These are phyloP conservation scores for Rachicladosporium sp. DNA, from an alignment of 2,329 filamentous ascomycete species.

Conservation along the genomic window DNA sequence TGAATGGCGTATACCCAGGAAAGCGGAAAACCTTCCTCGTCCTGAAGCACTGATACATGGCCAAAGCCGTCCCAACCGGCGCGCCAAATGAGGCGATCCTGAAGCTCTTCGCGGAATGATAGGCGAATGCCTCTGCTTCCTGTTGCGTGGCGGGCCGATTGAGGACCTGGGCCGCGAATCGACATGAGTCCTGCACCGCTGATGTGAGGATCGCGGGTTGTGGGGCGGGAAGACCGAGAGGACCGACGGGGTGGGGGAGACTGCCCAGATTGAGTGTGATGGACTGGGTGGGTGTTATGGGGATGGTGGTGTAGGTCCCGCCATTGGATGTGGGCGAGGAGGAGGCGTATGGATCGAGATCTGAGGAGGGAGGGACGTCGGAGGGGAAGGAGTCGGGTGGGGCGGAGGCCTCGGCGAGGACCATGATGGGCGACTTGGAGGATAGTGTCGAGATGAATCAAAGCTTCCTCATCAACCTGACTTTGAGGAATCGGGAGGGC, in stretches of 20 bases:
- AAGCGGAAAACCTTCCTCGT: conserved; percentile 27
- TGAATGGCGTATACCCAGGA: conserved; percentile 29
- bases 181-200: conserved; percentile 20
- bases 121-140: conserved; percentile 32
- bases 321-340: conserved; percentile 25
- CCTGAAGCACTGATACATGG: conserved; percentile 22
- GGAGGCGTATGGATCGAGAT: conserved; percentile 28
- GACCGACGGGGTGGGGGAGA: conserved; percentile 25
- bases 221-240: conserved; percentile 21
- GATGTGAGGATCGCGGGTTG: conserved; percentile 18
- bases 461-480: no score
- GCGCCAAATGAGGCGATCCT: conserved; percentile 28
- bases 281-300: conserved; percentile 4
- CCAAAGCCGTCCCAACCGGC: conserved; percentile 22
- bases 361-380: conserved; percentile 23
- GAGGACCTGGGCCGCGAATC: conserved; percentile 20
- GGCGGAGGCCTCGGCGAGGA: conserved; percentile 27
- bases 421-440: conserved; percentile 22
- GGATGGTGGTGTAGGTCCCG: conserved; percentile 9
- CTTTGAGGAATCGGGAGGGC: no score
- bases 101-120: conserved; percentile 27
- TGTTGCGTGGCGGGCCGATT: conserved; percentile 27
- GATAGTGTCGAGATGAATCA: no score
- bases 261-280: conserved; percentile 25
- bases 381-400: conserved; percentile 23